A percentile compares a stretch with the other conserved stretches of the same genome.
phyloP scores from a whole-genome alignment of 768 basidiomycete species.

The Leccinum broughii region DNA sequence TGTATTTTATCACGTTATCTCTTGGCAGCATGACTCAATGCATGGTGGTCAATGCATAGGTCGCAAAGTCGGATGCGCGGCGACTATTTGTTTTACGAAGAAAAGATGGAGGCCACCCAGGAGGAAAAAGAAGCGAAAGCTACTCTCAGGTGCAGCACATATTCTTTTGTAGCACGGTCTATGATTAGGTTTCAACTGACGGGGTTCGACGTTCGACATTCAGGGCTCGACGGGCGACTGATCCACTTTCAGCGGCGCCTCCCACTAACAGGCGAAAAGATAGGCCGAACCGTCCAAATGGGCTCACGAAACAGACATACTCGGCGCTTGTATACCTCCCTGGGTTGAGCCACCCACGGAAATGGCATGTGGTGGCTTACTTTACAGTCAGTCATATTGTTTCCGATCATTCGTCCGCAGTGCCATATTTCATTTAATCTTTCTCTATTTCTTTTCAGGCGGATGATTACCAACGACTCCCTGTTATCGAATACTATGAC shows the following conservation, averaged over 20 bases:
- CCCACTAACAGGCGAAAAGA: conserved; percentile 71
- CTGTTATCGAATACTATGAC: conserved; percentile 73
- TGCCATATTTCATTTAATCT: conserved; percentile 8
- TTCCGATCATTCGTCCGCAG: neutral
- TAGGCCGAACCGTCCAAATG: conserved; percentile 73
- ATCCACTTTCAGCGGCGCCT: conserved; percentile 57
- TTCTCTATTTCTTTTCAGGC: conserved; percentile 42
- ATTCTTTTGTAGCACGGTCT: conserved; percentile 13
- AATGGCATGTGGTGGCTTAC: conserved; percentile 86
- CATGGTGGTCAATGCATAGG: conserved; percentile 40
- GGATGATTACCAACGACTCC: conserved; percentile 66
- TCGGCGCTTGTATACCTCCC: conserved; percentile 73
- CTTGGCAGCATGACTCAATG: conserved; percentile 5
- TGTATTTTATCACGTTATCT: neutral
- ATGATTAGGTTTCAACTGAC: conserved; percentile 1
- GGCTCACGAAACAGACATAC: conserved; percentile 86
- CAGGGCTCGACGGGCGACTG: conserved; percentile 60
- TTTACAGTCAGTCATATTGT: conserved; percentile 55
- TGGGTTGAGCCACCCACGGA: conserved; percentile 54
- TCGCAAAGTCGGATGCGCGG: conserved; percentile 85
- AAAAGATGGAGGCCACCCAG: conserved; percentile 77
- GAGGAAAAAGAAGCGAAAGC: conserved; percentile 80
- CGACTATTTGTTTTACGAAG: conserved; percentile 82
- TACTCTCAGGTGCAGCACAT: conserved; percentile 55
- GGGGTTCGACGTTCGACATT: conserved; percentile 8